phyloP scores from a whole-genome alignment of 352 stramenopile species.

The Poterioochromonas sp. region DNA sequence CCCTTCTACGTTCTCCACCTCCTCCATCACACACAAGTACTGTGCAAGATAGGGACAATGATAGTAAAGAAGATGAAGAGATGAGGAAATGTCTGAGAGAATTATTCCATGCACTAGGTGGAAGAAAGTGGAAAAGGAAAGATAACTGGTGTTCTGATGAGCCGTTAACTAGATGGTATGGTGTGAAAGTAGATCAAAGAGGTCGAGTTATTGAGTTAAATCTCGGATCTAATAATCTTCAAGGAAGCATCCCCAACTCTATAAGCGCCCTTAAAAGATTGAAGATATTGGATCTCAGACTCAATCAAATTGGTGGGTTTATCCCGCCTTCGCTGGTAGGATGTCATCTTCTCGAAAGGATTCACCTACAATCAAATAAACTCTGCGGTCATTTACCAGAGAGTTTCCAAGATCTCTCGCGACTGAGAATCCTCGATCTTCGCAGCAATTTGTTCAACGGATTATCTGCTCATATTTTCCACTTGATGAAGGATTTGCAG shows the following conservation, averaged over 20 bases:
- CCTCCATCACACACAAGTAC: neutral
- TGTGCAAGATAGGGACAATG: too few relatives aligned
- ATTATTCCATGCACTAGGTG: neutral
- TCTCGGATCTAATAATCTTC: neutral
- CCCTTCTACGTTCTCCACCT: neutral
- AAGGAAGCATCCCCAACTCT: neutral
- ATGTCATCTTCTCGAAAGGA: neutral
- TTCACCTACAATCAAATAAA: constrained; percentile 8
- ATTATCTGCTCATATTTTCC: neutral
- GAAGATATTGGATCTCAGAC: neutral
- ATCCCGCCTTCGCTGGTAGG: neutral
- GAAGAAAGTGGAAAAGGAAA: neutral
- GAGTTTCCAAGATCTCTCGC: neutral
- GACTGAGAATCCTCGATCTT: neutral
- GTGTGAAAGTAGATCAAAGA: neutral
- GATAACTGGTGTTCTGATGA: neutral
- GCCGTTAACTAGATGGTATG: neutral
- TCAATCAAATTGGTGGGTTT: neutral
- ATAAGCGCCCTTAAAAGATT: neutral
- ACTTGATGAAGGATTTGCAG: neutral
- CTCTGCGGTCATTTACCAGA: neutral
- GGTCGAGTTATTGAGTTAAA: neutral
- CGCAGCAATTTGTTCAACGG: neutral
- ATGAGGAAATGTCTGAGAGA: neutral
- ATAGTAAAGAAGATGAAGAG: too few relatives aligned